Percentiles rank a stretch among this genome's conserved stretches.
phyloP scores from a whole-genome alignment of 768 basidiomycete genomes.

The Lentinula sp. region DNA sequence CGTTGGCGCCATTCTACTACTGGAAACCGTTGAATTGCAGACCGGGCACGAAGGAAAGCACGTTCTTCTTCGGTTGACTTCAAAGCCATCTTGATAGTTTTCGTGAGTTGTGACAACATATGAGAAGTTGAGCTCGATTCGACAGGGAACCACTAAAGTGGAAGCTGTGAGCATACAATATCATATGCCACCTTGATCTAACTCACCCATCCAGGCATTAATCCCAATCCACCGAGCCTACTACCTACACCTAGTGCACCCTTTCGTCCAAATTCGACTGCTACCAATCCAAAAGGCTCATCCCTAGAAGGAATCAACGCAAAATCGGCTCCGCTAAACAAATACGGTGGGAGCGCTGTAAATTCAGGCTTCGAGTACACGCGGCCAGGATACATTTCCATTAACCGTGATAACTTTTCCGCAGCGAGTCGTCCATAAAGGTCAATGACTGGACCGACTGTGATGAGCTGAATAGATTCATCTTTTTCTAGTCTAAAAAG shows the following conservation, averaged over 20 bases:
- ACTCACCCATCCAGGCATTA: constrained; percentile 97
- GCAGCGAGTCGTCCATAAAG: constrained; percentile 93
- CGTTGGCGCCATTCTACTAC: constrained; percentile 97
- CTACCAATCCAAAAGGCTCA: constrained; percentile 93
- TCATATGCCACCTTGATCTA: background rate
- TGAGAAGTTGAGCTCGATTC: constrained; percentile 90
- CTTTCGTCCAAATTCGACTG: constrained; percentile 94
- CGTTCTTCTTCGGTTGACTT: constrained; percentile 89
- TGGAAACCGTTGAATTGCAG: constrained; percentile 94
- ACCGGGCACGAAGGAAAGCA: constrained; percentile 87
- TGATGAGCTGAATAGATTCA: constrained; percentile 78
- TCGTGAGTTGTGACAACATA: constrained; percentile 90
- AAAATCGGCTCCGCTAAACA: constrained; percentile 94
- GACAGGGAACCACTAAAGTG: constrained; percentile 87
- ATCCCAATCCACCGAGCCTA: constrained; percentile 88
- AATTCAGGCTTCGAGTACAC: constrained; percentile 97
- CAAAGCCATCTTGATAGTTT: constrained; percentile 91
- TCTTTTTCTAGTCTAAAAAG: constrained; percentile 71
- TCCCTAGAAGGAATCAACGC: constrained; percentile 94
- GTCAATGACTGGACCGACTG: constrained; percentile 93
- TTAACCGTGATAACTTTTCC: constrained; percentile 86
- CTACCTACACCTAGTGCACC: constrained; percentile 94
- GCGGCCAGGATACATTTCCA: constrained; percentile 93
- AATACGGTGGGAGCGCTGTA: constrained; percentile 85
- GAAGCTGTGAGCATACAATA: background rate